A percentile compares a stretch with the other conserved stretches of the same genome.
Conservation (phyloP, 163 green algal genomes). For the Volvox carteri region DNA sequence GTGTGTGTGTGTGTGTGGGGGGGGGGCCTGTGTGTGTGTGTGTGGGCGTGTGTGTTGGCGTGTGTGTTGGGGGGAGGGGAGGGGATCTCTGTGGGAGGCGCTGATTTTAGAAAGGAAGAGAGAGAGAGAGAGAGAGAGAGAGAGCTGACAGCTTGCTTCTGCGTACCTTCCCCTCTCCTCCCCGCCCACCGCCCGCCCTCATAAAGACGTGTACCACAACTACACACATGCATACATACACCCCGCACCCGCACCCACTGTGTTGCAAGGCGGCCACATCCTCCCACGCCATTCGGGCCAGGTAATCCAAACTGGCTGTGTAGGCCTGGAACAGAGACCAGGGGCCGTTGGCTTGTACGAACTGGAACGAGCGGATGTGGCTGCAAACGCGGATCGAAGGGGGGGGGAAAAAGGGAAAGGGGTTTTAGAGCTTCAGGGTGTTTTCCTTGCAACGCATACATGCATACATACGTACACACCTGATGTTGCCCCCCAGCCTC, state of each 20-base stretch:
- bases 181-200: no score
- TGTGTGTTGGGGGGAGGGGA: background rate
- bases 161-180: no score
- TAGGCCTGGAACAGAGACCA: slow-evolving; percentile 41
- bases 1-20: background rate
- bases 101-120: background rate
- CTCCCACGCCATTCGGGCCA: background rate
- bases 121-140: no score
- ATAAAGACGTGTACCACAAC: no score
- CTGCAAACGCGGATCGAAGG: background rate
- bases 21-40: background rate
- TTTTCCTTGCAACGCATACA: no score
- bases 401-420: background rate
- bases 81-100: background rate
- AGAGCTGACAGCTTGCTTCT: no score
- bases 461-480: no score
- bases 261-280: background rate
- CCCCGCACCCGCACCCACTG: no score
- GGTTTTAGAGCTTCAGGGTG: no score
- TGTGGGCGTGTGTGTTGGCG: background rate
- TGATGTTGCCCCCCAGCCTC: background rate
- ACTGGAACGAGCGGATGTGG: slow-evolving; percentile 16
- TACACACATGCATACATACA: no score
- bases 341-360: slow-evolving; percentile 27
- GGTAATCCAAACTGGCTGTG: slow-evolving; percentile 26